Base-by-base conservation (phyloP, 169 alveolate genomes). In the Cyclospora cayetanensis region DNA sequence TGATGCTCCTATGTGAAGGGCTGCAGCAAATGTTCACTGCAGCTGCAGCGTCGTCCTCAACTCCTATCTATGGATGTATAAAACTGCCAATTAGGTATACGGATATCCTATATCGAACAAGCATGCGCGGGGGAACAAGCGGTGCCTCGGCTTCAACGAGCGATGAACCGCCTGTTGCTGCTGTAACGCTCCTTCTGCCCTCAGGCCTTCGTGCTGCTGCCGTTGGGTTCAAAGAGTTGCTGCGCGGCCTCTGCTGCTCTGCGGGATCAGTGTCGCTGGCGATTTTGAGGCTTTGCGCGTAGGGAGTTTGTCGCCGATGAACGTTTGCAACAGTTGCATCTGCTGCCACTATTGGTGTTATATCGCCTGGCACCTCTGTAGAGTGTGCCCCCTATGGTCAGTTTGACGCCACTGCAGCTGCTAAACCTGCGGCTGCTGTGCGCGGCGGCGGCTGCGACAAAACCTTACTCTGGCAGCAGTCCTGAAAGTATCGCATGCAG, bases 401-500 rank as follows among this genome's bases (percentile, higher is more conserved):
- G 5, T 12, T 35, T 70, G 83, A 12, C 18, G 50, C 18, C 18
- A 11, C 25, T 20, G 86, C 35, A 9, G 55, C 25, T 41, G 86
- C 65, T 76, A 39, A 18, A 15, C 27, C 63, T 76, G 86, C 86
- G 35, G 66, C 42, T 76, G 86, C 86, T 37, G 86, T n/a, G n/a
- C n/a, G n/a, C n/a, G n/a, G n/a, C n/a, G n/a, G n/a, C n/a, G n/a
- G n/a, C n/a, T n/a, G n/a, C n/a, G n/a, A n/a, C n/a, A n/a, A n/a
- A n/a, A n/a, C n/a, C n/a, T n/a, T n/a, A n/a, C n/a, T n/a, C n/a
- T n/a, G n/a, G n/a, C n/a, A n/a, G n/a, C n/a, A n/a, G n/a, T n/a
- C n/a, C n/a, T n/a, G n/a, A n/a, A n/a, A n/a, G n/a, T n/a, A n/a
- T n/a, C n/a, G n/a, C n/a, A n/a, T n/a, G n/a, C n/a, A n/a, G n/a